phyloP scores from a whole-genome alignment of 495 filamentous ascomycete genomes.

The Tuber borchii region DNA sequence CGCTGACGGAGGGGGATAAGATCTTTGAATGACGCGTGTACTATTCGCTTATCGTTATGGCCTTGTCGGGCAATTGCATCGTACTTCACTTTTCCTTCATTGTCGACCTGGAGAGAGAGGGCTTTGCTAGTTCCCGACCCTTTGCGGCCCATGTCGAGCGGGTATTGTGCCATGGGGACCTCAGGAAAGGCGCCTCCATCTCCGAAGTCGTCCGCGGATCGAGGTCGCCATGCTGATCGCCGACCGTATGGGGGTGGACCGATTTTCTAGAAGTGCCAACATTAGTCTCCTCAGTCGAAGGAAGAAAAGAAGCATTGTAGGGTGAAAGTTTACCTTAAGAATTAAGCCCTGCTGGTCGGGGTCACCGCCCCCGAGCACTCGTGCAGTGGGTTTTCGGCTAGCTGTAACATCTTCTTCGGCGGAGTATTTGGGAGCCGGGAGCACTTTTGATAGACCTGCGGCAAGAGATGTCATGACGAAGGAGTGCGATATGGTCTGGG shows the following conservation, averaged over 20 bases:
- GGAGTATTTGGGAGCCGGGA: slow-evolving; percentile 84
- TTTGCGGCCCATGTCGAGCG: slow-evolving; percentile 87
- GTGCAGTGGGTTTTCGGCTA: slow-evolving; percentile 50
- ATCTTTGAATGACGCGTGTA: slow-evolving; percentile 94
- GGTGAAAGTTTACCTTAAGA: slow-evolving; percentile 55
- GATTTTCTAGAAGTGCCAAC: slow-evolving; percentile 51
- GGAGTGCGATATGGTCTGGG: slow-evolving; percentile 2
- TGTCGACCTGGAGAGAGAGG: slow-evolving; percentile 83
- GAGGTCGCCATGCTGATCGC: slow-evolving; percentile 79
- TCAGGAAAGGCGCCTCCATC: slow-evolving; percentile 97
- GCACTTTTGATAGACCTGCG: slow-evolving; percentile 67
- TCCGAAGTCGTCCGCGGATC: slow-evolving; percentile 80
- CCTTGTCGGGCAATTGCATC: slow-evolving; percentile 91
- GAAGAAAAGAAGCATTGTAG: not conserved
- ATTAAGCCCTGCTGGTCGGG: slow-evolving; percentile 83
- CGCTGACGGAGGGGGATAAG: slow-evolving; percentile 89
- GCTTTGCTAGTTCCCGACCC: slow-evolving; percentile 67
- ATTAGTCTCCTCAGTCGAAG: not conserved
- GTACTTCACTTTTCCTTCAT: slow-evolving; percentile 88
- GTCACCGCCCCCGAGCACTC: slow-evolving; percentile 68
- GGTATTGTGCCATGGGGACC: slow-evolving; percentile 88
- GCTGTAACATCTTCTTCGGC: slow-evolving; percentile 72
- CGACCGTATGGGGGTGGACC: slow-evolving; percentile 84
- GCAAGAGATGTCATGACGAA: slow-evolving; percentile 61
- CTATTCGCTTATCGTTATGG: slow-evolving; percentile 71